These are phyloP conservation scores for Cladosporium sp. DNA, from an alignment of 2,329 filamentous ascomycete species.

Conservation along the genomic window DNA sequence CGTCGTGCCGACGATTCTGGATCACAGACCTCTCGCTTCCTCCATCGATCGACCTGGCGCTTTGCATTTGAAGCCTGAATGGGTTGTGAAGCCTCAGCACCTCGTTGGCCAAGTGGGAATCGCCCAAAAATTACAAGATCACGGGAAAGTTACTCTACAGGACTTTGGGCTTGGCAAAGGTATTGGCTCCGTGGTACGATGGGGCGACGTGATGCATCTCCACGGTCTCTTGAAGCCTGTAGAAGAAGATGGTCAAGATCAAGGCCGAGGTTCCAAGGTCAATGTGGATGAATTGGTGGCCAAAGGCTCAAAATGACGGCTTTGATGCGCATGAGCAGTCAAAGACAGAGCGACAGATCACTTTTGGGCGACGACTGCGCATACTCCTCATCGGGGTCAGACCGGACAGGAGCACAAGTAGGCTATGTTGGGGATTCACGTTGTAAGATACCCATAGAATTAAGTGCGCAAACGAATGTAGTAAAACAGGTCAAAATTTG, in stretches of 20 bases:
- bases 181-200: neutral
- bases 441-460: too few species aligned
- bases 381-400: neutral
- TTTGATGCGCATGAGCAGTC: neutral
- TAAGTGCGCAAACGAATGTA: too few species aligned
- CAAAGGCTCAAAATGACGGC: neutral
- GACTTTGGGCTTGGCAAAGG: neutral
- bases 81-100: neutral
- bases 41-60: neutral
- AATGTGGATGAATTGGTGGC: slow-evolving; percentile 5
- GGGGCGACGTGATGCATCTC: neutral
- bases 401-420: neutral
- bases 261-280: neutral
- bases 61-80: neutral
- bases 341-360: neutral
- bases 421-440: neutral
- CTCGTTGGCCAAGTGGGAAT: neutral
- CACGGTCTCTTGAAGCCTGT: neutral
- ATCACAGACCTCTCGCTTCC: neutral
- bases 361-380: neutral
- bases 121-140: neutral
- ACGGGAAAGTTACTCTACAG: neutral
- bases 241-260: neutral
- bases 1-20: neutral
- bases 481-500: too few species aligned